Conservation (phyloP, 2,329 filamentous ascomycete species). For the Bipolaris oryzae region DNA sequence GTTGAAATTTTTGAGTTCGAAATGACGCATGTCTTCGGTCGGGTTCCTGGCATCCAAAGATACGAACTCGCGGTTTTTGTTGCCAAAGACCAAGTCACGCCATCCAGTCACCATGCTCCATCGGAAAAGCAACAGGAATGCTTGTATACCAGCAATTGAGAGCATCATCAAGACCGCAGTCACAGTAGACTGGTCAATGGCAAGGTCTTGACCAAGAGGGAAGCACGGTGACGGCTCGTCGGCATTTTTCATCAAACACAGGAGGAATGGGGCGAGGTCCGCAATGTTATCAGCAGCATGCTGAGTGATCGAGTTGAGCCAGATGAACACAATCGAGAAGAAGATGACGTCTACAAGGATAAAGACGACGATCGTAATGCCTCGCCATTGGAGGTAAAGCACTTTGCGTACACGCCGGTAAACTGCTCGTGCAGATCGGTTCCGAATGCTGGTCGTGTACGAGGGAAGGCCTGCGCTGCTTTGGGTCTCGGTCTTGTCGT, state of each 20-base stretch:
- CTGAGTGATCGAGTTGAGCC: constrained; percentile 70
- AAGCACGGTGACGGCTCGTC: constrained; percentile 73
- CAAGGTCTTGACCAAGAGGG: constrained; percentile 62
- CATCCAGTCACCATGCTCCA: constrained; percentile 87
- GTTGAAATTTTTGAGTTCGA: constrained; percentile 46
- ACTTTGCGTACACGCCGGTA: constrained; percentile 87
- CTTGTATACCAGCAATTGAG: constrained; percentile 82
- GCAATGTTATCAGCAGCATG: constrained; percentile 60
- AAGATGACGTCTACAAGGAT: constrained; percentile 92
- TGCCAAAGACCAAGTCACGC: constrained; percentile 66
- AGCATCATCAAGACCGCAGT: constrained; percentile 83
- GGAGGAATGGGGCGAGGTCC: constrained; percentile 69
- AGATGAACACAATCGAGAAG: constrained; percentile 90
- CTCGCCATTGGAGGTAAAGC: constrained; percentile 90
- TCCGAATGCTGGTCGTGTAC: constrained; percentile 70
- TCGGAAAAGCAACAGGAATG: constrained; percentile 79
- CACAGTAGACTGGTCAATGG: constrained; percentile 77
- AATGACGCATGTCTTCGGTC: constrained; percentile 40
- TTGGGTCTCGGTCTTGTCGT: constrained; percentile 70
- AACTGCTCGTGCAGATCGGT: constrained; percentile 83
- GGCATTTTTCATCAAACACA: constrained; percentile 66
- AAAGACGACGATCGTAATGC: constrained; percentile 85
- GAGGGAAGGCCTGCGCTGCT: constrained; percentile 72
- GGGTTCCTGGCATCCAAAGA: constrained; percentile 73
- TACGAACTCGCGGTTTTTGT: constrained; percentile 78